Conservation (phyloP, 371 early-diverging fungal species). For the Rhizomucor pusillus region DNA sequence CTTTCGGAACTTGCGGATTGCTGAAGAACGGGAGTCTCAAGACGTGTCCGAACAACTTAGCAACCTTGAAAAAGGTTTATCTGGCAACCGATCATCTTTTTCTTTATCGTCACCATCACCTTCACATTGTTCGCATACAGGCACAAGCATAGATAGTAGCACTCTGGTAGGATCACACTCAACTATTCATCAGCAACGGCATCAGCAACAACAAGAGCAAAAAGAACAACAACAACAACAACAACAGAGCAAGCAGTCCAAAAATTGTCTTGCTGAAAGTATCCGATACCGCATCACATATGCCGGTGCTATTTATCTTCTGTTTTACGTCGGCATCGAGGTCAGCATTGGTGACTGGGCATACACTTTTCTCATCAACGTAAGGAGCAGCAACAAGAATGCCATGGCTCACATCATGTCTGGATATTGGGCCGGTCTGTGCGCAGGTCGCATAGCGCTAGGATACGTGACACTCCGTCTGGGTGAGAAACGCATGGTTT, state of each 20-base stretch:
- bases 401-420: conserved; percentile 19
- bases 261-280: neutral
- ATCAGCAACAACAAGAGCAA: neutral
- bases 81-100: neutral
- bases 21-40: neutral
- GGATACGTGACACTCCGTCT: conserved; percentile 17
- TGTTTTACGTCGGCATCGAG: conserved; percentile 26
- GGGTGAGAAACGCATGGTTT: conserved; percentile 28
- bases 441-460: conserved; percentile 15
- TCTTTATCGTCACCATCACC: no score
- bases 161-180: no score
- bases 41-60: no score
- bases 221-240: no score
- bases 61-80: conserved; percentile 6
- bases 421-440: conserved; percentile 23
- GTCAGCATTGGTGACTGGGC: conserved; percentile 25
- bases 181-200: no score
- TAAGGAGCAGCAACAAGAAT: conserved; percentile 12
- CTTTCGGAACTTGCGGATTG: conserved; percentile 2
- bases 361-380: conserved; percentile 20
- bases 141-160: neutral
- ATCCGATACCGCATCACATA: conserved; percentile 13
- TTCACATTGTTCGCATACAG: neutral
- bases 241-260: neutral
- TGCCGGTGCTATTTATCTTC: conserved; percentile 18